Percentiles rank a stretch among this genome's conserved stretches.
These are phyloP conservation scores for Epipyxis sp. DNA, from an alignment of 108 stramenopile genomes.

Conservation along the genomic window DNA sequence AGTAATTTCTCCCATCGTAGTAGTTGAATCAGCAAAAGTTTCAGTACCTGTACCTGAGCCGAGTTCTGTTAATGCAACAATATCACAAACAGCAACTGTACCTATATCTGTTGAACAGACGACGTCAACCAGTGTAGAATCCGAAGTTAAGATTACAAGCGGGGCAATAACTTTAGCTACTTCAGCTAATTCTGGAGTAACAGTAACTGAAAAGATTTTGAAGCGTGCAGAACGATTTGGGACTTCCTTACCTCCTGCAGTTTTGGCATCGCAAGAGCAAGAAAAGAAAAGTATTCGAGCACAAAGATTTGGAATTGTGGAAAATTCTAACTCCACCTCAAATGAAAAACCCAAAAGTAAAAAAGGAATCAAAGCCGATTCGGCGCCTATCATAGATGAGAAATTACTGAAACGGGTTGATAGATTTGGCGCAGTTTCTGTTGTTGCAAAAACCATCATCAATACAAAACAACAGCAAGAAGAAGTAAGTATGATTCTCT, in stretches of 20 bases:
- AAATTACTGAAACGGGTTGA: neutral
- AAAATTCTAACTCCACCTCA: neutral
- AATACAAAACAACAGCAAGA: too few relatives aligned
- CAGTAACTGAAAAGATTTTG: neutral
- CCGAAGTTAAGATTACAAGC: neutral
- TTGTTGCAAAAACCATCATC: neutral
- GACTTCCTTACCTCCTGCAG: neutral
- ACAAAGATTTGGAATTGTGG: constrained; percentile 3
- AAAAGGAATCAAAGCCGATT: neutral
- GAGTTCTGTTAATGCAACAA: neutral
- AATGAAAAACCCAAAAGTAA: neutral
- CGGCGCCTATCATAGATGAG: too few relatives aligned
- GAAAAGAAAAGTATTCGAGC: neutral
- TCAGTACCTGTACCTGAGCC: neutral
- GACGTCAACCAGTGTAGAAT: neutral
- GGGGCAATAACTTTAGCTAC: neutral
- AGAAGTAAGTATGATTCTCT: too few relatives aligned
- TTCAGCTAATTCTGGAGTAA: neutral
- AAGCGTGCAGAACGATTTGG: neutral
- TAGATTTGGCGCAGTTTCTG: neutral
- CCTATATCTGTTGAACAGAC: neutral
- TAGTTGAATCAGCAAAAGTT: too few relatives aligned
- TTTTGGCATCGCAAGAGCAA: neutral
- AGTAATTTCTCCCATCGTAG: too few relatives aligned
- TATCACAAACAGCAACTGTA: too few relatives aligned